Evolutionary conservation across 805 yeast species (phyloP), one percentile per base, ranked within the genome.

Genomic region (Candida schatavii): DNA sequence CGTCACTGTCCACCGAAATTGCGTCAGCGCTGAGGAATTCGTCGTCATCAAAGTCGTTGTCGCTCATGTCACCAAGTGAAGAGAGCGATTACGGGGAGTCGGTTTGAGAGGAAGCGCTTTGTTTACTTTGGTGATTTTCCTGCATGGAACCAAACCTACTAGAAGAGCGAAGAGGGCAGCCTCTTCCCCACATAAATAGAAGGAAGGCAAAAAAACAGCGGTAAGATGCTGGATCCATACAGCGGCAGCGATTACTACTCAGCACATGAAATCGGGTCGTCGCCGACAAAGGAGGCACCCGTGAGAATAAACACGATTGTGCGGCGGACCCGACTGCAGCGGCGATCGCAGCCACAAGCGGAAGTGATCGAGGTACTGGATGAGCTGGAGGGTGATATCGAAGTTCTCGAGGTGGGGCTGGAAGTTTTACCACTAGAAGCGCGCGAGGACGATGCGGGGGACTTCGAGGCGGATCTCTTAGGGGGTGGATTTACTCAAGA

Each of bases 331-430:
- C 17, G 27, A 13, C 36, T 9, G 36, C n/a, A 25, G 20, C 5
- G 11, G 21, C 15, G n/a, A 13, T 7, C 11, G 14, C 26, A 10
- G 36, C 6, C 27, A 11, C 7, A 23, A 7, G 10, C 17, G 14
- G 36, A 33, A 19, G 26, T 33, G 10, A 33, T 33, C 15, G 36
- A 20, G 20, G 21, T 33, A 25, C 36, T 33, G 36, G 36, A 33
- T 9, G 11, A 15, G 11, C 20, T 5, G 15, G 18, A 31, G 22
- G 35, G 19, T 31, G 14, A 14, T 29, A 31, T 17, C 19, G 35
- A 31, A n/a, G 25, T 20, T 7, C 17, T 9, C 19, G 26, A 33
- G 15, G 26, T 11, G n/a, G n/a, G n/a, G n/a, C n/a, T n/a, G n/a
- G n/a, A n/a, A n/a, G n/a, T n/a, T n/a, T n/a, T n/a, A n/a, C n/a